Percentiles rank a stretch among this genome's conserved stretches.
These are phyloP conservation scores for Penicillium atrosanguineum DNA, from an alignment of 495 filamentous ascomycete genomes.

Conservation along the genomic window DNA sequence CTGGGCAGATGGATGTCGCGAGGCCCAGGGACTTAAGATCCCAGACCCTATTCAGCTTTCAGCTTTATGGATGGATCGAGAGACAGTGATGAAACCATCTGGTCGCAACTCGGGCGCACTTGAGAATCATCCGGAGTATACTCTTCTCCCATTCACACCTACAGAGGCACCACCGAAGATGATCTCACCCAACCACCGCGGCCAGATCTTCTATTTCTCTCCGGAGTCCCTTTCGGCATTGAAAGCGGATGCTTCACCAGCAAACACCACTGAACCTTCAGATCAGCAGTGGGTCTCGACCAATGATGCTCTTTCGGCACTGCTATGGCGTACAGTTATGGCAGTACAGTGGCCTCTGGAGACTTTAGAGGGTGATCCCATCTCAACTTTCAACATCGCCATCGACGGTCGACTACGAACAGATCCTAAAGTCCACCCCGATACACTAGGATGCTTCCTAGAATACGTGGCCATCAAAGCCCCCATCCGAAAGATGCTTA, in stretches of 20 bases:
- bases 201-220: slow-evolving; percentile 8
- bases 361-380: slow-evolving; percentile 25
- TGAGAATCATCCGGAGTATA: slow-evolving; percentile 34
- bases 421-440: slow-evolving; percentile 27
- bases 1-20: slow-evolving; percentile 36
- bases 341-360: slow-evolving; percentile 29
- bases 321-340: slow-evolving; percentile 42
- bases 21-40: slow-evolving; percentile 26
- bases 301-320: slow-evolving; percentile 38
- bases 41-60: slow-evolving; percentile 14
- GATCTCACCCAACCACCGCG: slow-evolving; percentile 22
- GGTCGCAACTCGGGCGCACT: slow-evolving; percentile 21
- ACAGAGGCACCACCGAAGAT: slow-evolving; percentile 32
- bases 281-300: slow-evolving; percentile 34
- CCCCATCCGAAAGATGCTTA: slow-evolving; percentile 17
- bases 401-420: slow-evolving; percentile 32
- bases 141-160: slow-evolving; percentile 30
- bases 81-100: slow-evolving; percentile 26
- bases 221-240: slow-evolving; percentile 23
- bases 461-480: slow-evolving; percentile 21
- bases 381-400: slow-evolving; percentile 32
- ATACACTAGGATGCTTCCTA: slow-evolving; percentile 33
- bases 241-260: slow-evolving; percentile 33
- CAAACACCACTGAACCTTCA: slow-evolving; percentile 22
- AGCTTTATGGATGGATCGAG: slow-evolving; percentile 20